Base-by-base conservation (phyloP, 2,329 filamentous ascomycete genomes). In the Ophiostoma australiae region DNA sequence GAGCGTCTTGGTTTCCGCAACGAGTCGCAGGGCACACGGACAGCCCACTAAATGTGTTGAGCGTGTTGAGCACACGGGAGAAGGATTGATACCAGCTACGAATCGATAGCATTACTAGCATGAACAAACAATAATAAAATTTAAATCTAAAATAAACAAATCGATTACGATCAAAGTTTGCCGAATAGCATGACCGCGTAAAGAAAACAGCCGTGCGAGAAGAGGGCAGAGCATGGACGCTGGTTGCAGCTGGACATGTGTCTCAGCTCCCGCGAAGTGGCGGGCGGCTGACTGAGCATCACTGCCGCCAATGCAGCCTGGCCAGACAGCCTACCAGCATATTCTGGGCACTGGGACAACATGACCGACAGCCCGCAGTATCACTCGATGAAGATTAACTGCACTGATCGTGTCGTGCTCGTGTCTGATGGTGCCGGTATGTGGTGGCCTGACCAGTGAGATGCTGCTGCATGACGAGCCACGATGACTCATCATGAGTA, bases 1-100 rank as follows among this genome's bases (percentile, higher is more conserved):
- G 84, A 82, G 70, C 85, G 85, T 65, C 81, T 83, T 77, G 85
- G 84, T 63, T 72, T 76, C 74, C 86, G 82, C 78, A 88, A 87
- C 78, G 85, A 87, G 69, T 81, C 82, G 72, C 82, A 81, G 75
- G 82, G 82, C 70, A 73, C 78, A 48, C 81, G 83, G 35, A 35
- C 33, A 3, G 63, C 31, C 7, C 63, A 66, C 35, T 66, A 66
- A 35, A 15, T 8, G 8, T 11, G 7, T 55, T 4, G 52, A 27
- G 37, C 37, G 8, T 0, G n/a, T n/a, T n/a, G n/a, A n/a, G 27
- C 27, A 31, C 37, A 39, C 3, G 23, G 52, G 7, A 58, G n/a
- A 13, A 58, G 10, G 8, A 48, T 17, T 65, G 58, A 65, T 65
- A 65, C 27, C 58, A 35, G 33, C 31, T 35, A 65, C 15, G 31